Base-by-base conservation (phyloP, 345 rosid genomes). In the Psidium guajava region DNA sequence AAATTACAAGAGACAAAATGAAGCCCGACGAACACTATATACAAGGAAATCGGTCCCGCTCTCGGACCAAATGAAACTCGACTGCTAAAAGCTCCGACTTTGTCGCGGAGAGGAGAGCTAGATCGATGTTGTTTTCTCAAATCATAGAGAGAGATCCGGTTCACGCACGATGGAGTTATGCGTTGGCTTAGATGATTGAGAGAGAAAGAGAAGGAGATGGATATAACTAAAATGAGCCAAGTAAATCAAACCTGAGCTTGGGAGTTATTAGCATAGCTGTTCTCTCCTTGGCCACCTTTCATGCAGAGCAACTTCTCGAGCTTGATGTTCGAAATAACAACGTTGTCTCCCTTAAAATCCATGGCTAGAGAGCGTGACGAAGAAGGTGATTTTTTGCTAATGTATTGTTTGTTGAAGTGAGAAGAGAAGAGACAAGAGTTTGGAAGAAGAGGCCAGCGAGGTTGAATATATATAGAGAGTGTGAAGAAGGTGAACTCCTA, bases 201-300 rank as follows among this genome's bases (percentile, higher is more conserved):
- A n/a, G n/a, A n/a, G n/a, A n/a, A n/a, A 6, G n/a, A 58, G 16
- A 51, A 85, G 47, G 44, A 69, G 47, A 69, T 21, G 77, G 15
- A 55, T 36, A 22, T 24, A 14, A n/a, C 6, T 61, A 27, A 13
- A 25, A 75, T 3, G 82, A 44, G n/a, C 58, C 47, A 85, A 32
- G 21, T 1, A 85, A 69, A 36, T 36, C 77, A 36, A 69, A 95
- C 99, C 99, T 97, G 99, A 50, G 99, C 99, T 93, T 97, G 94
- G 57, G 98, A 94, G 93, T 97, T 97, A 83, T 91, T 96, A 87
- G 98, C 99, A 88, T 96, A 96, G 93, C 99, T 96, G 83, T 89
- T 89, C 87, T 92, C 97, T 59, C 98, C 99, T 83, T 94, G 92
- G 89, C 99, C 99, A 73, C 98, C 98, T 89, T 97, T 97, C 99